Conservation (phyloP, 2,329 filamentous ascomycete genomes). For the Blastomyces percursus region DNA sequence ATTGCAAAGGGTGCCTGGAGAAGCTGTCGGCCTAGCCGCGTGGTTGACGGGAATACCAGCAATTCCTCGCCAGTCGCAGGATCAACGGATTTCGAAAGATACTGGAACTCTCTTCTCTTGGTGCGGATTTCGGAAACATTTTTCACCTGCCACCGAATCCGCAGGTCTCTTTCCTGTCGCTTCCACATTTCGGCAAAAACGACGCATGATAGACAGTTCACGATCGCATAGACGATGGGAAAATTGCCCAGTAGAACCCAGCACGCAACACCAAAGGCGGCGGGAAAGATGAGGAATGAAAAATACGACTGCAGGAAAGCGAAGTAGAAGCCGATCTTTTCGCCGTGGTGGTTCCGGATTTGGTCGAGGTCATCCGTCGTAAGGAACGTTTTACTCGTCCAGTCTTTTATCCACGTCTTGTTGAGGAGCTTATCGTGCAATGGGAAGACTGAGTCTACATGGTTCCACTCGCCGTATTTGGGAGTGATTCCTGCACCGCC, state of each 20-base stretch:
- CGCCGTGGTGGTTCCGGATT: slow-evolving; percentile 66
- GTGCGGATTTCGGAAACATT: slow-evolving; percentile 73
- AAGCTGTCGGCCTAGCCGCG: slow-evolving; percentile 64
- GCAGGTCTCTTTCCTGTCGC: slow-evolving; percentile 76
- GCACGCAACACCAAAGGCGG: slow-evolving; percentile 61
- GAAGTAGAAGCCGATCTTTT: slow-evolving; percentile 85
- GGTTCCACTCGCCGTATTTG: slow-evolving; percentile 57
- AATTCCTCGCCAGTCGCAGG: slow-evolving; percentile 70
- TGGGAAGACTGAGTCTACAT: slow-evolving; percentile 64
- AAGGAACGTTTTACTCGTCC: slow-evolving; percentile 60
- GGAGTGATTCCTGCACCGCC: slow-evolving; percentile 71
- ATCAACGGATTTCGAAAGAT: slow-evolving; percentile 67
- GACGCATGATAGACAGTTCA: slow-evolving; percentile 75
- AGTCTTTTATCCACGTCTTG: slow-evolving; percentile 60
- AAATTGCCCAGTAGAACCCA: slow-evolving; percentile 80
- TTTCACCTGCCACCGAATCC: slow-evolving; percentile 77
- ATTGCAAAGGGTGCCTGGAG: slow-evolving; percentile 78
- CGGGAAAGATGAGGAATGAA: slow-evolving; percentile 70
- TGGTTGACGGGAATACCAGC: slow-evolving; percentile 62
- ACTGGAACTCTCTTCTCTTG: slow-evolving; percentile 64
- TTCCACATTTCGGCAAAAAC: slow-evolving; percentile 96
- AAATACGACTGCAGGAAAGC: slow-evolving; percentile 90
- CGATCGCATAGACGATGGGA: slow-evolving; percentile 66
- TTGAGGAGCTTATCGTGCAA: slow-evolving; percentile 70
- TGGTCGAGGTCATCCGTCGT: slow-evolving; percentile 56